Evolutionary conservation across 176 grass and related monocot species (phyloP).

Genomic region (Urochloa ruziziensis): DNA sequence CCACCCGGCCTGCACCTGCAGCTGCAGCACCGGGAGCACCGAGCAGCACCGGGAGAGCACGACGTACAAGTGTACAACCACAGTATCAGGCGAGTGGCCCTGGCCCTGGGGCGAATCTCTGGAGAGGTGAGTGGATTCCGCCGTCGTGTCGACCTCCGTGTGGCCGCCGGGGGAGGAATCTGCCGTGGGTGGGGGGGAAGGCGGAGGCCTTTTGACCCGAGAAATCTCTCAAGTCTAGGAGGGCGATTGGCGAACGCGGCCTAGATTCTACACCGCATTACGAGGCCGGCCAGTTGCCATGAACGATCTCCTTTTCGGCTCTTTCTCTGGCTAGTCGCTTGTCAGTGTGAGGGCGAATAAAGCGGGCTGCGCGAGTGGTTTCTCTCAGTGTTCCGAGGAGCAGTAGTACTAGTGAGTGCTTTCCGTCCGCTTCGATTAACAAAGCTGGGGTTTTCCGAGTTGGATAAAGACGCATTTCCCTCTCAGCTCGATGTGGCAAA

Average conservation of each 20-base stretch:
- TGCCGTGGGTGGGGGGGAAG: background rate
- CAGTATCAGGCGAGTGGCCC: too few species aligned
- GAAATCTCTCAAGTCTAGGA: slow-evolving; percentile 3
- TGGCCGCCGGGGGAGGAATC: slow-evolving; percentile 37
- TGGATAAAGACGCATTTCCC: slow-evolving; percentile 49
- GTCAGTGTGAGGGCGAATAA: background rate
- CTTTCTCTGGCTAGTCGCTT: background rate
- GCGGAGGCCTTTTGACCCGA: slow-evolving; percentile 16
- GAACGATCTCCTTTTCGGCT: background rate
- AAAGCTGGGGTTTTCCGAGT: background rate
- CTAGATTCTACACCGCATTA: slow-evolving; percentile 34
- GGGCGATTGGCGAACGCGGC: background rate
- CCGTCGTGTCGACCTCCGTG: slow-evolving; percentile 10
- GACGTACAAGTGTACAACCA: too few species aligned
- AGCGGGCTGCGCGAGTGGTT: background rate
- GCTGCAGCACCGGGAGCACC: too few species aligned
- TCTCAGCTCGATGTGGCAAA: slow-evolving; percentile 32
- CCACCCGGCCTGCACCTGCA: too few species aligned
- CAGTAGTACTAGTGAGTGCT: too few species aligned
- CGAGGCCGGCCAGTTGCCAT: background rate
- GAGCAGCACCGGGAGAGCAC: too few species aligned
- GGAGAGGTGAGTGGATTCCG: slow-evolving; percentile 23
- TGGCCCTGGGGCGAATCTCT: background rate
- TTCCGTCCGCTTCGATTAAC: background rate
- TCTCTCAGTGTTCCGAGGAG: background rate